A percentile compares a stretch with the other conserved stretches of the same genome.
Conservation (phyloP, 345 rosid genomes). For the Garcia nutans region DNA sequence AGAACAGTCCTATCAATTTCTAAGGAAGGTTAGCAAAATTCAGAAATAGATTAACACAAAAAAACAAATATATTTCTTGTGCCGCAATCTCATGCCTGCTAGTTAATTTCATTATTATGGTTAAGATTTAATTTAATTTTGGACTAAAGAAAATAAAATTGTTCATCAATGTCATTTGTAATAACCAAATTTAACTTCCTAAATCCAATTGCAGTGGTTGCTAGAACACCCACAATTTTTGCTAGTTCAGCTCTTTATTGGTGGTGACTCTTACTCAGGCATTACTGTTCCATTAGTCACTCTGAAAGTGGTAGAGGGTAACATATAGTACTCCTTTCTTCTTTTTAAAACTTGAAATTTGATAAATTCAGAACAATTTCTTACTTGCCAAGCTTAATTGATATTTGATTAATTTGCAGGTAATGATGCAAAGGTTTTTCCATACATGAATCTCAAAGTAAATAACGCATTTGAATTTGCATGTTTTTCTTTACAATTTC, state of each 20-base stretch:
- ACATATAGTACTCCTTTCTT: no score
- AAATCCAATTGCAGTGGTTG: constrained; percentile 36
- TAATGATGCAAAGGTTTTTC: constrained; percentile 19
- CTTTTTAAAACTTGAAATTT: neutral
- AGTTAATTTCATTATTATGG: no score
- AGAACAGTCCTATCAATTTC: no score
- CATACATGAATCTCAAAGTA: constrained; percentile 33
- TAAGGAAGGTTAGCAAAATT: no score
- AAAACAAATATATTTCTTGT: no score
- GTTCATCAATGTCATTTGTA: neutral
- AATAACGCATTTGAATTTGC: no score
- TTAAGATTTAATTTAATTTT: no score
- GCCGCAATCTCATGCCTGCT: no score
- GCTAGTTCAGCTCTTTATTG: constrained; percentile 25
- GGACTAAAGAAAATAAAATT: no score
- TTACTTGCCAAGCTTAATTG: neutral
- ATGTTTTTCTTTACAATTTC: neutral
- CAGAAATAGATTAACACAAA: no score
- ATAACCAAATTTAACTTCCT: neutral
- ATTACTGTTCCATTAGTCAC: constrained; percentile 25
- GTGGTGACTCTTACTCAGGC: constrained; percentile 41
- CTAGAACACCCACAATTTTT: constrained; percentile 25
- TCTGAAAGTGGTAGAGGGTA: constrained; percentile 25
- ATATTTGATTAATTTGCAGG: constrained; percentile 4
- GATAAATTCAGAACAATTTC: neutral